Evolutionary conservation across 192 early-diverging fungal species (phyloP).

Genomic region (Backusella tuberculispora): DNA sequence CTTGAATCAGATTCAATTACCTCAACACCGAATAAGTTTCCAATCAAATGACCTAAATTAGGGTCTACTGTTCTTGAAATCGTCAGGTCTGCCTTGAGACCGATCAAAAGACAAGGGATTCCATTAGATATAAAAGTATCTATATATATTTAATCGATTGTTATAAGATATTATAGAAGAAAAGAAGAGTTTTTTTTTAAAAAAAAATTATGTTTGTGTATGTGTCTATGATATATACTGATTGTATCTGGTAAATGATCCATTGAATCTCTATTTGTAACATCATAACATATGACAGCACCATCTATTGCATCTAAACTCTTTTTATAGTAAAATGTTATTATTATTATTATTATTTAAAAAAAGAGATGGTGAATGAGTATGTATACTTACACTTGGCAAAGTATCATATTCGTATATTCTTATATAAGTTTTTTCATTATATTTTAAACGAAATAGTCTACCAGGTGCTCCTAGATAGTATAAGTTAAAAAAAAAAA

Average conservation of each 20-base stretch:
- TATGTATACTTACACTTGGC: neutral
- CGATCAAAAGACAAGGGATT: constrained; percentile 35
- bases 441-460: constrained; percentile 23
- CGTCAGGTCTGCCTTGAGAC: constrained; percentile 36
- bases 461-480: neutral
- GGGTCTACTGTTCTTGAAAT: constrained; percentile 27
- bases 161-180: neutral
- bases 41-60: constrained; percentile 21
- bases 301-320: constrained; percentile 23
- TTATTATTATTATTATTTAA: neutral
- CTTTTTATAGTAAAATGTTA: constrained; percentile 1
- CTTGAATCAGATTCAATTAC: constrained; percentile 5
- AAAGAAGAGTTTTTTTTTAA: constrained; percentile 4
- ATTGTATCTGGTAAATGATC: constrained; percentile 39
- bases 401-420: neutral
- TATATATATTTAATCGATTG: neutral
- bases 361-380: neutral
- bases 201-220: neutral
- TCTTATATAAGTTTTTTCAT: neutral
- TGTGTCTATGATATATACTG: constrained; percentile 24
- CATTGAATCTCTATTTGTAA: constrained; percentile 37
- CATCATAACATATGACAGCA: constrained; percentile 37
- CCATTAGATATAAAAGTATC: constrained; percentile 22
- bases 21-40: constrained; percentile 20
- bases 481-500: neutral